Base-by-base conservation (phyloP, 139 green algal species). In the Chlamydomonas schloesseri region DNA sequence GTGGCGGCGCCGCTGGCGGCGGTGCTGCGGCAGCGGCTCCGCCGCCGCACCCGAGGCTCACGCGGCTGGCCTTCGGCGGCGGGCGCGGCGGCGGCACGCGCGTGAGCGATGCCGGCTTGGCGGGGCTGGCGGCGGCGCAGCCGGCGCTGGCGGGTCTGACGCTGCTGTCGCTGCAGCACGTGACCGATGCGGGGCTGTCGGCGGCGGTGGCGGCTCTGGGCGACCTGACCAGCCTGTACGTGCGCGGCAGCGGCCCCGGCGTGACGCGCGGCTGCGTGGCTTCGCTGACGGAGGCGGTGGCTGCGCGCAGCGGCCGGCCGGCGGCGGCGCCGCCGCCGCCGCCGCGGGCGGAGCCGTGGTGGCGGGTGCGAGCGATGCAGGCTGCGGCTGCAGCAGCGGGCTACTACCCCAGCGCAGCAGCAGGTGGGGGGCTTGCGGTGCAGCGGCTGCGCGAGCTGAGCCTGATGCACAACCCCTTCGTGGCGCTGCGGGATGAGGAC, bases 21-120 rank as follows among this genome's bases (percentile, higher is more conserved):
- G 64, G 86, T 89, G 67, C 71, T 88, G 57, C 72, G 37, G 20
- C 79, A 76, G 74, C 89, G 50, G 57, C 82, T 53, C 53, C 34
- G 42, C 60, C 76, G 70, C 83, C 91, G 55, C 78, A 50, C 42
- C 42, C 42, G n/a, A 65, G 85, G 64, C 83, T 94, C 23, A 87
- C 71, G 29, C 89, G 91, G n/a, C 84, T 93, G 70, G 88, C 79
- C 42, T 42, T 91, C 3, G 83, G 92, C 71, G 83, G 91, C 50
- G 73, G 67, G 24, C 74, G 89, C 69, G 75, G 24, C 13, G 83
- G 78, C 42, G 67, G 87, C 26, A 20, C 55, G 24, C 36, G 68
- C 78, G 33, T 83, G 71, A 15, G 60, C 88, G 15, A 71, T n/a
- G n/a, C 42, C 6, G 42, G 42, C 6, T 8, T 50, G 42, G 42